Base-by-base conservation (phyloP, 1,284 basidiomycete genomes). In the Ceratobasidium sp. region DNA sequence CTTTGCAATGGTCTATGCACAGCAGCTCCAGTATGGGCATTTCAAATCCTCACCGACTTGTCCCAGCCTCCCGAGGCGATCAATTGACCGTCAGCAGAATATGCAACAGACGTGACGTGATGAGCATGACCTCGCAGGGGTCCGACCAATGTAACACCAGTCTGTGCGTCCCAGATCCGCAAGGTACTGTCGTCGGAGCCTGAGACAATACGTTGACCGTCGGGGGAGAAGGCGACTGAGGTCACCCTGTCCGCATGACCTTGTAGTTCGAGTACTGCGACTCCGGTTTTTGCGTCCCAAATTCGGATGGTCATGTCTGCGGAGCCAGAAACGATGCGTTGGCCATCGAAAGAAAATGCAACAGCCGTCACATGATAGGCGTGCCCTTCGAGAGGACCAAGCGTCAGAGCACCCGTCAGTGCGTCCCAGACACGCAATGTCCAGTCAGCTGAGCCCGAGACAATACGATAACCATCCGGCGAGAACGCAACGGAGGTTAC, bases 211-310 rank as follows among this genome's bases (percentile, higher is more conserved):
- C 59, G 30, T 10, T 7, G 5, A 1, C 70, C 59, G 52, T 67
- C 60, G 18, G 70, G 77, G 10, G 77, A 78, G 77, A 57, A 78
- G 1, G 52, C 71, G 14, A 78, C 71, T 4, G 78, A 75, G 3
- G 27, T 41, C 3, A 76, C 65, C 50, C 20, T 1, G 23, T 18
- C 41, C 3, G 41, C 67, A 23, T 78, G 78, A 1, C 69, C 77
- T 7, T 30, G 35, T 14, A 64, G 46, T 18, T 35, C n/a, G n/a
- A 8, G 7, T 23, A n/a, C 20, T 4, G 12, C 12, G 48, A 12
- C 48, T 16, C 20, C 48, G 3, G 14, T 16, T 20, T 50, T 2
- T 50, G 48, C 48, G 20, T 20, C 3, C 52, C 52, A 54, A 20
- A 54, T 20, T 20, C 52, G 7, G 8, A 54, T 54, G 18, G 52